Evolutionary conservation across 306 rosid species (phyloP).

Genomic region (Sechiopsis laciniata): DNA sequence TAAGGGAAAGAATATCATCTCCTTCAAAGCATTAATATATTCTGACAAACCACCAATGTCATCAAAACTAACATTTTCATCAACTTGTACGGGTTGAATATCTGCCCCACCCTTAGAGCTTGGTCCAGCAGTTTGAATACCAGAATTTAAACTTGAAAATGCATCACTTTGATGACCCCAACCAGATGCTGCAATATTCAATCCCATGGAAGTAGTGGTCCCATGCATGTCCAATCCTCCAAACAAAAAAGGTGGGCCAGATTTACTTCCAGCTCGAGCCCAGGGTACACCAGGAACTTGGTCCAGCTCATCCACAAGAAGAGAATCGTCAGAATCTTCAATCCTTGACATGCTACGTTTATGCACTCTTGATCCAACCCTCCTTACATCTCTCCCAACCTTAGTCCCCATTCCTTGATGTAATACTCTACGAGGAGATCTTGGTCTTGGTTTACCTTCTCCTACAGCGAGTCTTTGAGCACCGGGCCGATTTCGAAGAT

Average conservation of each 20-base stretch:
- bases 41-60: constrained; percentile 96
- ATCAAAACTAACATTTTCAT: constrained; percentile 83
- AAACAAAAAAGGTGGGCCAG: constrained; percentile 90
- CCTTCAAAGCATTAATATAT: constrained; percentile 86
- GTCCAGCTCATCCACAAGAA: constrained; percentile 92
- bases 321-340: constrained; percentile 97
- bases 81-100: constrained; percentile 94
- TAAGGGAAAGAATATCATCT: constrained; percentile 95
- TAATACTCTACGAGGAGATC: constrained; percentile 86
- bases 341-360: constrained; percentile 77
- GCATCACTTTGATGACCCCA: constrained; percentile 99
- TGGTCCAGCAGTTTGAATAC: constrained; percentile 98
- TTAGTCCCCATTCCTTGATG: constrained; percentile 92
- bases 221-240: constrained; percentile 93
- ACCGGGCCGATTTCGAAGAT: constrained; percentile 88
- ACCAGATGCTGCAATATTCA: constrained; percentile 94
- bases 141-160: constrained; percentile 69
- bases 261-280: constrained; percentile 82
- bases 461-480: constrained; percentile 81
- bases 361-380: constrained; percentile 84
- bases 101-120: constrained; percentile 99
- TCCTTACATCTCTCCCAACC: constrained; percentile 82
- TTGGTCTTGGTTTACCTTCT: constrained; percentile 64
- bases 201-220: constrained; percentile 73
- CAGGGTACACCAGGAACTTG: constrained; percentile 93